Evolutionary conservation across 768 basidiomycete genomes (phyloP), one percentile per base, ranked within the genome.

Genomic region (Boletus rex-veris): DNA sequence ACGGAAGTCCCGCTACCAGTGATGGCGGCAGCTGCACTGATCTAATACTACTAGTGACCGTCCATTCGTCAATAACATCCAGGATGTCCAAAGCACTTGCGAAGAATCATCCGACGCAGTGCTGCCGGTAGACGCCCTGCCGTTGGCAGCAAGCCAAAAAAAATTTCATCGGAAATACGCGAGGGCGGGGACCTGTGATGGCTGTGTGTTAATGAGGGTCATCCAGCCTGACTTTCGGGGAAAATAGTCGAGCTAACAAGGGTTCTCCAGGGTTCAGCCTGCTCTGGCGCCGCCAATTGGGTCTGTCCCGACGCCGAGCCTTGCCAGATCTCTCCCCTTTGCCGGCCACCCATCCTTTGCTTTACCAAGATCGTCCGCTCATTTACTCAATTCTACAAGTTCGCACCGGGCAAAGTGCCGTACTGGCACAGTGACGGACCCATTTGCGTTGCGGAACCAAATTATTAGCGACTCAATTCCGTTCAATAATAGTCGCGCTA

Each of bases 181-280:
- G 69, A 72, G 53, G 63, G 69, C 69, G 69, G 69, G 69, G 69
- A 71, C 69, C 69, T 71, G 59, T 55, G 65, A 71, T 60, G 69
- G 69, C 69, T 71, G 69, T 71, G 69, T 71, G 67, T 56, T 65
- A 68, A 69, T 67, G 68, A 67, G 65, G 60, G 62, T 64, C 66
- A 45, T 58, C 52, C 57, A 57, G 30, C 61, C 58, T 67, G 56
- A 65, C 62, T 69, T 70, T 69, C 68, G 67, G 68, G 50, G 64
- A 47, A 69, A 70, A 64, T 67, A 68, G 48, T 58, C 63, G 40
- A 60, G 53, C 57, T 48, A 43, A 50, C 55, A 70, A 24, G 60
- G 58, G 58, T 70, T 61, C 58, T 43, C 58, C 63, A 66, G 66
- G 65, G 65, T 68, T 66, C 65, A 57, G 52, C 14, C 3, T 35